Conservation (phyloP, 768 basidiomycete genomes). For the Lactarius indigo region DNA sequence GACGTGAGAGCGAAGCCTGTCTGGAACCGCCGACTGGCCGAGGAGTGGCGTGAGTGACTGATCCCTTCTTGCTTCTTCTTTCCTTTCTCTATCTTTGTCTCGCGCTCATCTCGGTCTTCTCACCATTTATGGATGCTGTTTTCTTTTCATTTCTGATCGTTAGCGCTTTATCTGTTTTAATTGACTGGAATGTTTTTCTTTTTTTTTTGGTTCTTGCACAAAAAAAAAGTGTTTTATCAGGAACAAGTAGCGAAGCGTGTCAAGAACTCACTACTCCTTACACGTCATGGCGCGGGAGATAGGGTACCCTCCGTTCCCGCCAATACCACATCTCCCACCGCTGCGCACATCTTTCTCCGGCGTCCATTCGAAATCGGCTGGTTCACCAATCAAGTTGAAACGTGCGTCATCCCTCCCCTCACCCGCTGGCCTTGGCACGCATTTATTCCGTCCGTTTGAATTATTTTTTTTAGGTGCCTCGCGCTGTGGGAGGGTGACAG, state of each 20-base stretch:
- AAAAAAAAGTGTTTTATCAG: constrained; percentile 58
- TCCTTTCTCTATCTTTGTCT: neutral
- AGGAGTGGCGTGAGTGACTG: constrained; percentile 69
- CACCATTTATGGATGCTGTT: constrained; percentile 2
- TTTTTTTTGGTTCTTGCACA: neutral
- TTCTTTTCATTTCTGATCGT: neutral
- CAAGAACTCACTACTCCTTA: constrained; percentile 41
- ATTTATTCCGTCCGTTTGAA: constrained; percentile 4
- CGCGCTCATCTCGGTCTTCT: neutral
- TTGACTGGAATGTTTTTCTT: neutral
- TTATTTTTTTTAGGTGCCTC: constrained; percentile 48
- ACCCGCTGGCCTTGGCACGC: neutral
- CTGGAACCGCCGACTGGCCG: constrained; percentile 67
- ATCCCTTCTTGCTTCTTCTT: neutral
- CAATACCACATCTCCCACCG: constrained; percentile 40
- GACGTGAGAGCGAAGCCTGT: constrained; percentile 46
- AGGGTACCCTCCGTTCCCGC: neutral
- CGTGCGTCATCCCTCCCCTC: constrained; percentile 39
- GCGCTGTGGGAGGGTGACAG: constrained; percentile 63
- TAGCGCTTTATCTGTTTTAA: neutral
- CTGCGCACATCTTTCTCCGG: constrained; percentile 56
- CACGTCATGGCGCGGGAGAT: neutral
- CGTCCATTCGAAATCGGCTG: constrained; percentile 33
- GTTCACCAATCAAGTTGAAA: constrained; percentile 60
- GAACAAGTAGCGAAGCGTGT: constrained; percentile 61